Evolutionary conservation across 768 basidiomycete genomes (phyloP).

Genomic region (Boletus pseudo-olivaceus): DNA sequence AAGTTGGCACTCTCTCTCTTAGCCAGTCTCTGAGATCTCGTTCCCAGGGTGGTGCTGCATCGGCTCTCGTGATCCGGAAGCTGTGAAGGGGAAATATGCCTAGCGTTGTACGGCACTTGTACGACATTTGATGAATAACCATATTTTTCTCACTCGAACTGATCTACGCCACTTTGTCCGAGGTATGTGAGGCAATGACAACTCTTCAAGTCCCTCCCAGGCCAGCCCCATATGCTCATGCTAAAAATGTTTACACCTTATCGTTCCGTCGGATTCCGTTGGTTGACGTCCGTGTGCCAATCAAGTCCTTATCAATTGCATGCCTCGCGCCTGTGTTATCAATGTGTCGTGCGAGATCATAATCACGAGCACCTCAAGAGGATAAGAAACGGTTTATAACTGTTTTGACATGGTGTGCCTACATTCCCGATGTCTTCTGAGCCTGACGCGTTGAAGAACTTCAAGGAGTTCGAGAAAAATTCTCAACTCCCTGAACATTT

Average conservation of each 20-base stretch:
- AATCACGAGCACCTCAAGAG: conserved; percentile 1
- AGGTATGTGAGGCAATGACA: conserved; percentile 15
- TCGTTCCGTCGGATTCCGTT: conserved; percentile 6
- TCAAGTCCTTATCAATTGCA: conserved; percentile 6
- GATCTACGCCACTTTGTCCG: conserved; percentile 2
- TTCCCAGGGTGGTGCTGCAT: conserved; percentile 83
- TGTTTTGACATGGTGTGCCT: background rate
- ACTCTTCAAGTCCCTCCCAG: background rate
- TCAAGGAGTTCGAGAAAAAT: conserved; percentile 15
- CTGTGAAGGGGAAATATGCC: conserved; percentile 45
- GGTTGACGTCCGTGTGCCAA: background rate
- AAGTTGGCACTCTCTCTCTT: conserved; percentile 33
- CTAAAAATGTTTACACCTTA: conserved; percentile 15
- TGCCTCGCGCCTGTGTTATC: background rate
- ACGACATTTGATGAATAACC: conserved; percentile 20
- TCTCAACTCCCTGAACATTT: conserved; percentile 7
- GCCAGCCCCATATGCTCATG: conserved; percentile 1
- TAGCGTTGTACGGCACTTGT: conserved; percentile 10
- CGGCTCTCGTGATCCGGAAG: conserved; percentile 85
- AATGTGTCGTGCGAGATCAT: conserved; percentile 6
- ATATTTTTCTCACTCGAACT: conserved; percentile 8
- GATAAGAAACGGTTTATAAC: conserved; percentile 7
- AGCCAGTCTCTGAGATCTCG: conserved; percentile 15
- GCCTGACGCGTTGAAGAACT: conserved; percentile 5
- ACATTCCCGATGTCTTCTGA: conserved; percentile 18